Percentiles rank a stretch among this genome's conserved stretches.
Conservation (phyloP, 148 eudicot species). For the Chenopodium quinoa region DNA sequence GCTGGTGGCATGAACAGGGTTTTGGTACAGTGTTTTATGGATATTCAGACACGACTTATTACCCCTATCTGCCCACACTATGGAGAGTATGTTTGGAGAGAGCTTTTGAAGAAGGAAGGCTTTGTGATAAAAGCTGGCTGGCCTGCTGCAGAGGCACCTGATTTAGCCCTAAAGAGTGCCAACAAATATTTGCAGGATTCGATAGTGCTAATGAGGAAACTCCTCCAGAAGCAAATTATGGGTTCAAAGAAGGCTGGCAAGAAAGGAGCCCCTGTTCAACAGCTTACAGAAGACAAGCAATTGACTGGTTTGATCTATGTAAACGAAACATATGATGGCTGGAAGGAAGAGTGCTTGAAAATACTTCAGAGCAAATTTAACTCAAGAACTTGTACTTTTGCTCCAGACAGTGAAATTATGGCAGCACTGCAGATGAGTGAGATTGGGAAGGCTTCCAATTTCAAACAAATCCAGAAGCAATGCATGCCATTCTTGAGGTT, state of each 20-base stretch:
- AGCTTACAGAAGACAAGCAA: constrained; percentile 42
- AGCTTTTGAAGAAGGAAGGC: constrained; percentile 69
- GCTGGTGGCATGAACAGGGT: constrained; percentile 67
- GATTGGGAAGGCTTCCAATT: constrained; percentile 48
- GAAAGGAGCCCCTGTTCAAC: constrained; percentile 37
- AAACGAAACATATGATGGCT: constrained; percentile 80
- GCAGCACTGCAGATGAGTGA: constrained; percentile 59
- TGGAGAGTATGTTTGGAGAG: constrained; percentile 79
- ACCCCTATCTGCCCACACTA: constrained; percentile 92
- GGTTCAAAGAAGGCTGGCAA: constrained; percentile 66
- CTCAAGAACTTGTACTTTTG: constrained; percentile 40
- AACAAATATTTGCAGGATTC: constrained; percentile 76
- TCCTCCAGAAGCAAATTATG: constrained; percentile 64
- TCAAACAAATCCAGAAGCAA: constrained; percentile 66
- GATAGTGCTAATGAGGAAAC: constrained; percentile 69
- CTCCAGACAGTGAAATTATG: constrained; percentile 67
- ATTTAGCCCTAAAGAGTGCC: constrained; percentile 67
- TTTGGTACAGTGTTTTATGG: constrained; percentile 70
- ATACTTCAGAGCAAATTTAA: constrained; percentile 61
- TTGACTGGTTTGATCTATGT: constrained; percentile 61
- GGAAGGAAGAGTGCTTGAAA: constrained; percentile 77
- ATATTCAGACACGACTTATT: constrained; percentile 76
- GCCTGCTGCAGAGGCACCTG: constrained; percentile 64
- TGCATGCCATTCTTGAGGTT: constrained; percentile 92
- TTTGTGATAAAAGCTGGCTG: constrained; percentile 71